Evolutionary conservation across 1,284 basidiomycete species (phyloP), one percentile per base, ranked within the genome.

Genomic region (Erythrobasidium hasegawianum): DNA sequence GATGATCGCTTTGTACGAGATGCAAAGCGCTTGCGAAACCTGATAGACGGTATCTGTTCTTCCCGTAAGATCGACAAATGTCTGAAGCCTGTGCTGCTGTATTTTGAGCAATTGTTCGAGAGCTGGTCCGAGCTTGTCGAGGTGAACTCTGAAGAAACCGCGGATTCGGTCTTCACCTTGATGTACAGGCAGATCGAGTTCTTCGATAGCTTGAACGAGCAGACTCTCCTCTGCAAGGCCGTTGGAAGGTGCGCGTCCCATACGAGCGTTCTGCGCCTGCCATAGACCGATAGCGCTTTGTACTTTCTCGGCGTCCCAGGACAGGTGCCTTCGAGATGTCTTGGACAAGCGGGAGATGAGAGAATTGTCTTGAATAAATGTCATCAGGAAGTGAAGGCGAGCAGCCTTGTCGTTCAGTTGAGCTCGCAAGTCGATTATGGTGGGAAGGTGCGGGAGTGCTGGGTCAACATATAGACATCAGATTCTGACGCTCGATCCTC

Each of bases 301-400:
- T 13, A 97, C 80, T 72, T 91, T 90, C 78, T 97, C 93, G 1
- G 90, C 90, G 75, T 97, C 88, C n/a, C 82, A 83, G 26, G 86
- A 86, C 43, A 98, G 80, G 40, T 82, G 81, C 71, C 93, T 85
- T 38, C 90, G 84, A 62, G 86, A 85, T 40, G 81, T 78, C 78
- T 90, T 87, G 1, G 92, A 87, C 75, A 97, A 85, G 87, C 94
- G 73, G 2, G 33, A 80, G 27, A 94, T 79, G 1, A 86, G 86
- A 0, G 83, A 86, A 76, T 95, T 95, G 65, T 87, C 85, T 59
- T 89, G 89, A 70, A 98, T 87, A 76, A 94, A 96, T 18, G 82
- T 81, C 72, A 96, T 89, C 9, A 98, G 81, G 80, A 88, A 88
- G 57, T 84, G 85, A 16, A 96, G 80, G 47, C 89, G 82, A 49